Evolutionary conservation across 192 early-diverging fungal species (phyloP).

Genomic region (Podila horticola): DNA sequence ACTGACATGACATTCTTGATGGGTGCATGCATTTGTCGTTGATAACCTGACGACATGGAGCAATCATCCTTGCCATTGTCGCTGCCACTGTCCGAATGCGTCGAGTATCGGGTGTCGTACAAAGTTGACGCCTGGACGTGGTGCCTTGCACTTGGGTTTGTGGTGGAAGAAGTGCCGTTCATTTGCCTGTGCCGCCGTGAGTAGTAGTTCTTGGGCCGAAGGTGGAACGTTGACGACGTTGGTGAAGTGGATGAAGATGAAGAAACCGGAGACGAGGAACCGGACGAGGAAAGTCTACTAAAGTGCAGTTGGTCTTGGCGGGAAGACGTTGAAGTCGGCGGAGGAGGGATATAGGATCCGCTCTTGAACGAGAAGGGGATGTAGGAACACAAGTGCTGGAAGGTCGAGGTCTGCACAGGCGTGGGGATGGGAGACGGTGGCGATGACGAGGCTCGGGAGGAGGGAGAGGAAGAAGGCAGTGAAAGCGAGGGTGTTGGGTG

Average conservation of each 20-base stretch:
- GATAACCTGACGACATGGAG: conserved; percentile 4
- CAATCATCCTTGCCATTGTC: conserved; percentile 27
- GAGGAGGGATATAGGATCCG: too few relatives aligned
- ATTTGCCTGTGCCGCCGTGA: conserved; percentile 25
- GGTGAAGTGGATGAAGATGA: conserved; percentile 5
- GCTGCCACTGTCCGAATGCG: conserved; percentile 42
- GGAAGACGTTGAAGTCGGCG: neutral
- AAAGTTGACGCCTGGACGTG: neutral
- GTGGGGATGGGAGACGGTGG: neutral
- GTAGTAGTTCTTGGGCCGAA: conserved; percentile 51
- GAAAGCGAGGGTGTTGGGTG: neutral
- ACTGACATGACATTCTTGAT: neutral
- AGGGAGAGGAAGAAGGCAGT: conserved; percentile 7
- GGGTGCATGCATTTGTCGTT: neutral
- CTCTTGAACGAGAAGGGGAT: conserved; percentile 15
- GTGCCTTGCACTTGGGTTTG: neutral
- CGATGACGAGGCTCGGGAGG: neutral
- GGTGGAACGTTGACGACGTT: conserved; percentile 19
- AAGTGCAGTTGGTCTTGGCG: neutral
- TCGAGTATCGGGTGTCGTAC: neutral
- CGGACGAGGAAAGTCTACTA: neutral
- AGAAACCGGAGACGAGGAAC: neutral
- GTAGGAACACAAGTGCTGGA: conserved; percentile 20
- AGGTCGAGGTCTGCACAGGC: neutral
- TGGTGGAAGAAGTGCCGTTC: neutral